Evolutionary conservation across 2,329 filamentous ascomycete species (phyloP), one percentile per base, ranked within the genome.

Genomic region (Endoconidiophora laricicola): DNA sequence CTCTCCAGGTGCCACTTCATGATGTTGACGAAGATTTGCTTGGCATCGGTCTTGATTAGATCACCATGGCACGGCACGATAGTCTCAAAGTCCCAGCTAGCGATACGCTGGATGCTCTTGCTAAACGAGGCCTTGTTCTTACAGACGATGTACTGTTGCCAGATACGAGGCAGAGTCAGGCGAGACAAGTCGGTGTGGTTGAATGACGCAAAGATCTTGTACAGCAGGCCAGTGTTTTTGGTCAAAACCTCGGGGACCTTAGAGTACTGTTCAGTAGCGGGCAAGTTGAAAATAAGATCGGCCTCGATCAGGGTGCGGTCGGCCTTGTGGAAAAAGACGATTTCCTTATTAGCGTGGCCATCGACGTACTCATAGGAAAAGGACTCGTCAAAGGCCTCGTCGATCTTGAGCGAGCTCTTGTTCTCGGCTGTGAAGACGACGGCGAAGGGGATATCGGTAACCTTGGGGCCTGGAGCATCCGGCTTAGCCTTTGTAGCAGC

Each of bases 51-150:
- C 62, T 91, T 81, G 56, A 96, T 79, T 14, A 84, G 80, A 66
- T 98, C 91, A 6, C 91, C 91, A 65, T 98, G 91, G 62, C 90
- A 96, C 0, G 90, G 87, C 53, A 98, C 79, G 46, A 96, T 71
- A 38, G 79, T 79, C 56, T 81, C 76, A 61, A 95, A 94, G 52
- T 90, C 81, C 90, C 90, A 98, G 49, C 65, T 62, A 48, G 78
- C 70, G 55, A 96, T 90, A 54, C 73, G 72, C 57, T 65, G 67
- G 39, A 86, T 67, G 57, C 81, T 87, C 55, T 77, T 70, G 55
- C 79, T 79, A 63, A 87, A 93, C 12, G 76, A 79, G 4, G 65
- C 56, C 26, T 84, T 70, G 63, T 95, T 76, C 37, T 66, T 48
- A 24, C 58, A 52, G 20, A 42, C 36, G 22, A 50, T 39, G 63